A percentile compares a stretch with the other conserved stretches of the same genome.
Conservation (phyloP, 2,329 filamentous ascomycete species). For the Exophiala mesophila region DNA sequence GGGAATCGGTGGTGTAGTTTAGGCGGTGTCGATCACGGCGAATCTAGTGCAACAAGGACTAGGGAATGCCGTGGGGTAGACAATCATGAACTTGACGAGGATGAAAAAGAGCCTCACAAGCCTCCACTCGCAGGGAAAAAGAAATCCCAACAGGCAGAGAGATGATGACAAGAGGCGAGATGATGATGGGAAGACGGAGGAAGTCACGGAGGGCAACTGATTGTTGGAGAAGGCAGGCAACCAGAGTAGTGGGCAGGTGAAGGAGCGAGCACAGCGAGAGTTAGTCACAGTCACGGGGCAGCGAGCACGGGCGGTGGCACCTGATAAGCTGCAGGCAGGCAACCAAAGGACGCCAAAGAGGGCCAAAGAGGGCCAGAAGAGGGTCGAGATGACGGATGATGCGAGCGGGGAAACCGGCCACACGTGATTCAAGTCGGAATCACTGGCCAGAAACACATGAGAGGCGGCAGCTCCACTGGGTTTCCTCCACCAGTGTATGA, state of each 20-base stretch:
- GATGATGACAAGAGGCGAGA: background rate
- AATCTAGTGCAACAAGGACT: background rate
- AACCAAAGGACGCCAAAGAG: background rate
- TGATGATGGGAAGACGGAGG: conserved; percentile 3
- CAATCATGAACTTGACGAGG: too few relatives aligned
- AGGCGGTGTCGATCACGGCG: conserved; percentile 27
- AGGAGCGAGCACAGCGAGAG: background rate
- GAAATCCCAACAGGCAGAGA: background rate
- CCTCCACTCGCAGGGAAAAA: too few relatives aligned
- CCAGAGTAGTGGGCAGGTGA: background rate
- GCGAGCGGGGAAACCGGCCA: conserved; percentile 10
- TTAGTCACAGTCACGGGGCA: too few relatives aligned
- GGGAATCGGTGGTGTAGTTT: too few relatives aligned
- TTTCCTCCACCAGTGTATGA: too few relatives aligned
- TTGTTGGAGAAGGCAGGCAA: background rate
- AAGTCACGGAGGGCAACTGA: too few relatives aligned
- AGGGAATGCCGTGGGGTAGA: too few relatives aligned
- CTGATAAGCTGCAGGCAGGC: background rate
- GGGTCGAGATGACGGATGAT: conserved; percentile 1
- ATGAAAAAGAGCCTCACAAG: too few relatives aligned
- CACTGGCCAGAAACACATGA: too few relatives aligned
- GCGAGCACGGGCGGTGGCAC: too few relatives aligned
- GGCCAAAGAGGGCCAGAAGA: conserved; percentile 3
- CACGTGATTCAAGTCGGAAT: too few relatives aligned
- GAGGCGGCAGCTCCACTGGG: too few relatives aligned